A percentile compares a stretch with the other conserved stretches of the same genome.
phyloP scores from a whole-genome alignment of 495 filamentous ascomycete genomes.

The Tricharina praecox region DNA sequence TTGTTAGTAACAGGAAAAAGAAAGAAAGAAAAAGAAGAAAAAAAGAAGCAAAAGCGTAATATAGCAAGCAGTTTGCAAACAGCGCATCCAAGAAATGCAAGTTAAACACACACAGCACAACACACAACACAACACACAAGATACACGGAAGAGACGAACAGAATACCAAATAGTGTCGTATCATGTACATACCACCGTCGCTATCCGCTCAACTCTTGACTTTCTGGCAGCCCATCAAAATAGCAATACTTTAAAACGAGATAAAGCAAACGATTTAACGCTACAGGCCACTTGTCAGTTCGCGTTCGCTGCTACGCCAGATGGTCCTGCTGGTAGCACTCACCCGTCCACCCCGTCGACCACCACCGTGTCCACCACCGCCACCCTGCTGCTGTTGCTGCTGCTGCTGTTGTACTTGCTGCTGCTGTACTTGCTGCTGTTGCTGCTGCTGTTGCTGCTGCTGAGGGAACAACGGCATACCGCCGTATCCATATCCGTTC shows the following conservation, averaged over 20 bases:
- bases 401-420: slow-evolving; percentile 16
- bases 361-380: slow-evolving; percentile 8
- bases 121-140: too few relatives aligned
- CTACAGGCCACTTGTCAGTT: not conserved
- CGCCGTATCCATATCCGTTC: slow-evolving; percentile 19
- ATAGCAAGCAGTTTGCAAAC: not conserved
- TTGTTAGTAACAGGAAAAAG: too few relatives aligned
- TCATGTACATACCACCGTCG: too few relatives aligned
- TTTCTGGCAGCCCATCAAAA: too few relatives aligned
- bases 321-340: not conserved
- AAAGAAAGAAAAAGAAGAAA: slow-evolving; percentile 2
- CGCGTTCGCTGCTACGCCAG: not conserved
- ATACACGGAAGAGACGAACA: not conserved
- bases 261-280: not conserved
- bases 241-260: too few relatives aligned
- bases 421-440: slow-evolving; percentile 14
- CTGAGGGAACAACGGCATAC: slow-evolving; percentile 22
- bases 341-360: slow-evolving; percentile 25
- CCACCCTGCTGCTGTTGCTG: slow-evolving; percentile 15
- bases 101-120: slow-evolving; percentile 2
- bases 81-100: not conserved
- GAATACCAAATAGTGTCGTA: not conserved
- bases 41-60: not conserved
- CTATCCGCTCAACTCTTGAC: too few relatives aligned
- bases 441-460: slow-evolving; percentile 22